Base-by-base conservation (phyloP, 2,329 filamentous ascomycete genomes). In the Fonsecaea pedrosoi region DNA sequence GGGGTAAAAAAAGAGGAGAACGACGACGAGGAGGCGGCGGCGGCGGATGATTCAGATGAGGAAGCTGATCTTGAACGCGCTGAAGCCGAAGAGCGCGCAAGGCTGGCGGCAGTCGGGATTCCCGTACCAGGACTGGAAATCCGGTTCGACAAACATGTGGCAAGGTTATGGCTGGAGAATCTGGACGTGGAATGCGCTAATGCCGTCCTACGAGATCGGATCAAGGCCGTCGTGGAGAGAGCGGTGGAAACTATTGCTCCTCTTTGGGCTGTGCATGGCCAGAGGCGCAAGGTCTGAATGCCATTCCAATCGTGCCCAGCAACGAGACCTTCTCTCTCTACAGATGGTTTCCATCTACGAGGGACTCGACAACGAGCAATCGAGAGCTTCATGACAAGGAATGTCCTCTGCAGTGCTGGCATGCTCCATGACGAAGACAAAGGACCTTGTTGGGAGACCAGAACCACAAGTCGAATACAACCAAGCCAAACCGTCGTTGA, bases 121-220 rank as follows among this genome's bases (percentile, higher is more conserved):
- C 93, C 94, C 0, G 92, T 97, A 0, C 95, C 95, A 0, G 95
- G 94, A 0, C 84, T 99, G 15, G 87, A 90, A 69, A 92, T 99
- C 78, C 89, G 86, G 74, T 90, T 97, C 3, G 94, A 98, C 74
- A 95, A 92, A 80, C 90, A 93, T 80, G 84, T 90, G 61, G 95
- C 94, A 6, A 91, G 88, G 69, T 90, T 99, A 6, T 98, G 94
- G 94, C 82, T 99, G 45, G 95, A 98, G 83, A 88, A 91, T 72
- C 79, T 98, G 54, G 92, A 96, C 73, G 91, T 99, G 4, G 95
- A 98, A 79, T 96, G 92, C 77, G 82, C 82, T 62, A 92, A 92
- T 70, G 87, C 88, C 70, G 87, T 92, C 18, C 86, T 97, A 75
- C 89, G 89, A 55, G 94, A 96, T 77, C 85, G 95, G 66, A 92